Evolutionary conservation across 2,329 filamentous ascomycete genomes (phyloP), one percentile per base, ranked within the genome.

Genomic region (Tolypocladium paradoxum): DNA sequence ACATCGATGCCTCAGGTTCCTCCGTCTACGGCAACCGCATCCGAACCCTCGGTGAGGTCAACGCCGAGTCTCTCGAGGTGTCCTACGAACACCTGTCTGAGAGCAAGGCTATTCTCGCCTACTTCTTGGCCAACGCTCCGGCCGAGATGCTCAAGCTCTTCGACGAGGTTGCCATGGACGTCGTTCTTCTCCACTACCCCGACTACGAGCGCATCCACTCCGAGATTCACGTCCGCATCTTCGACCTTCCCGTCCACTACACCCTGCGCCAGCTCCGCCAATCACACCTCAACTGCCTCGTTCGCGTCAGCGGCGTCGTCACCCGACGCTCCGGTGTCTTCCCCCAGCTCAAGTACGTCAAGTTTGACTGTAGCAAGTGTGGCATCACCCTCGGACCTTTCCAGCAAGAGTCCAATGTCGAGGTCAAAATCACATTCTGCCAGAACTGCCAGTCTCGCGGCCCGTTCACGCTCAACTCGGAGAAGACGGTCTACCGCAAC

Each of bases 181-280:
- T 95, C 37, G 92, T 95, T 6, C 81, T 97, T 24, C 83, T 97
- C 52, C 90, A 97, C 69, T 99, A 97, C 71, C 92, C 91, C 2
- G 91, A 97, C 69, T 99, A 99, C 68, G 90, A 96, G 68, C 88
- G 90, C 57, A 99, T 99, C 62, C 93, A 97, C 70, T 88, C 90
- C 31, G 93, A 99, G 69, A 96, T 99, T 51, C 93, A 99, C 66
- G 92, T 99, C 53, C 90, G 93, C 56, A 95, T 99, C 65, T 91
- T 90, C 24, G 92, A 97, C 62, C 78, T 99, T 18, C 95, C 93
- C 4, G 88, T 96, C 33, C 88, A 91, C 64, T 96, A 96, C 70
- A 99, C 93, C 2, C 82, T 99, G 49, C 89, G 93, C 49, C 91
- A 99, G 68, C 79, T 99, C 46, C 89, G 93, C 56, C 93, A 99